Base-by-base conservation (phyloP, 805 yeast species). In the Kodamaea leandrae region DNA sequence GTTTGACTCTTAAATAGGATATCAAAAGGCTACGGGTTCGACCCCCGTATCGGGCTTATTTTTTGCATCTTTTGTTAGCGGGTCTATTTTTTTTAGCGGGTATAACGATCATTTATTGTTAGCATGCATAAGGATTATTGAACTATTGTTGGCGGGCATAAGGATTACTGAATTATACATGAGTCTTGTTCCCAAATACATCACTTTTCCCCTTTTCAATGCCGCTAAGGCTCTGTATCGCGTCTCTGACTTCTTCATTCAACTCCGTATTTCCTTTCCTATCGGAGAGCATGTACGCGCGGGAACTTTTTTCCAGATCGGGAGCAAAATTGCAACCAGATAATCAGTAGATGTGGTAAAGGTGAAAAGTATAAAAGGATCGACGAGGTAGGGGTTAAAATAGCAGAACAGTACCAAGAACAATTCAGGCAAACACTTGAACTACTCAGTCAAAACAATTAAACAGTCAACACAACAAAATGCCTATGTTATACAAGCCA, bases 401-500 rank as follows among this genome's bases (percentile, higher is more conserved):
- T 6, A 26, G 30, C 10, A 12, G 10, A 7, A 23, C 25, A 8
- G 10, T n/a, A n/a, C n/a, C n/a, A n/a, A 21, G 6, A 6, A 13
- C 30, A 7, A 13, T 13, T 7, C 6, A 13, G 12, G 13, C 13
- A 26, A 6, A 26, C 24, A 21, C 6, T 21, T 21, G 24, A n/a
- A n/a, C n/a, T n/a, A n/a, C n/a, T 21, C 24, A 21, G 24, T 21
- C 9, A 21, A 21, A 21, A 21, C 6, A 9, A 9, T 7, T 25
- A 25, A 9, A 10, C 7, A 25, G n/a, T 9, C 7, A 25, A 10
- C 8, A 8, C 7, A 25, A 7, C 13, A 72, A 56, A 54, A 77
- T 77, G 78, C 80, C 83, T 55, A 68, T 80, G 72, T 55, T 55
- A 58, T 72, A 77, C 66, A 69, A 68, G 52, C 76, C 82, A 59